Conservation (phyloP, 495 filamentous ascomycete genomes). For the Podospora pseudocomata region DNA sequence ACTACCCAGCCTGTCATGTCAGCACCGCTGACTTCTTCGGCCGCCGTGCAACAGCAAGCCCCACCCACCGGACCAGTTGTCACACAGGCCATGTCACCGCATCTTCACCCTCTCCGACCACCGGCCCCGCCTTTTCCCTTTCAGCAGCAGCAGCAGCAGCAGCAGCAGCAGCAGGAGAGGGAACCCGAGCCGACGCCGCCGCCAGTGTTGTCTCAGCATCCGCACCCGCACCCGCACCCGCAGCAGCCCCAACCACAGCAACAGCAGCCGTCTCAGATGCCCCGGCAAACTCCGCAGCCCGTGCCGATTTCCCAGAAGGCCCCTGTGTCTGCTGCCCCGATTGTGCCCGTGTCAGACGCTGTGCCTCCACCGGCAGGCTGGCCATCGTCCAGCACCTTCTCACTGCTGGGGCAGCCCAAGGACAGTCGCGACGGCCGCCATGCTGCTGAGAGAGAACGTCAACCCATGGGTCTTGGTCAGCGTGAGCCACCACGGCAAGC, state of each 20-base stretch:
- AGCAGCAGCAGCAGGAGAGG: slow-evolving; percentile 18
- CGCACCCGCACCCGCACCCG: slow-evolving; percentile 13
- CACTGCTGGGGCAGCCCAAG: slow-evolving; percentile 24
- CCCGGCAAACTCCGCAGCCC: slow-evolving; percentile 12
- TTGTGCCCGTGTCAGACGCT: slow-evolving; percentile 28
- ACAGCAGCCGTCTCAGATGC: slow-evolving; percentile 6
- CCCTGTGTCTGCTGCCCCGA: slow-evolving; percentile 11
- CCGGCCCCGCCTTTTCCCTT: slow-evolving; percentile 33
- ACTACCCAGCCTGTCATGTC: slow-evolving; percentile 18
- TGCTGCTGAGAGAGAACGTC: slow-evolving; percentile 27
- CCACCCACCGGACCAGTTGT: slow-evolving; percentile 19
- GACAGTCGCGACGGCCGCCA: slow-evolving; percentile 20
- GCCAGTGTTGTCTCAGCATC: slow-evolving; percentile 14
- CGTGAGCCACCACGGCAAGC: slow-evolving; percentile 32
- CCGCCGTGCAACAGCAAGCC: slow-evolving; percentile 14
- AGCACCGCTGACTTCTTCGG: slow-evolving; percentile 18
- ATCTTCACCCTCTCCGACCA: slow-evolving; percentile 35
- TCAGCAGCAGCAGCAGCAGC: slow-evolving; percentile 18
- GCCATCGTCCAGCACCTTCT: slow-evolving; percentile 19
- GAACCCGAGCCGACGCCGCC: slow-evolving; percentile 8
- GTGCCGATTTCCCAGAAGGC: slow-evolving; percentile 31
- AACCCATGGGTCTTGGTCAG: slow-evolving; percentile 25
- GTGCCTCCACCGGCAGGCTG: slow-evolving; percentile 24
- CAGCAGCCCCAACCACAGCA: slow-evolving; percentile 20
- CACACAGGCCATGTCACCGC: slow-evolving; percentile 40